phyloP scores from a whole-genome alignment of 495 filamentous ascomycete genomes.

The Penicillium soppii region DNA sequence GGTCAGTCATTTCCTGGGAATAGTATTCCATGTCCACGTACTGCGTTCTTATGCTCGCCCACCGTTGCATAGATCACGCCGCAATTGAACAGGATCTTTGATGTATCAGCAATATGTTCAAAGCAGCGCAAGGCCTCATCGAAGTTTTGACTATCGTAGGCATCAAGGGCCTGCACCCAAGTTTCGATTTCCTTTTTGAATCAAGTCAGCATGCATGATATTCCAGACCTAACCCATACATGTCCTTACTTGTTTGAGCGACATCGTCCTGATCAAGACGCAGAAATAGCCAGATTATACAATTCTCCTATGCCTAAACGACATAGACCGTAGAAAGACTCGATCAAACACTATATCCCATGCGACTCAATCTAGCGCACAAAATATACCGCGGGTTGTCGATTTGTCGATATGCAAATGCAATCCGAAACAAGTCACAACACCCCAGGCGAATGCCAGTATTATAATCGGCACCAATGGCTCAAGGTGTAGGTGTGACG shows the following conservation, averaged over 20 bases:
- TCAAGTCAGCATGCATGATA: conserved; percentile 14
- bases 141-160: conserved; percentile 96
- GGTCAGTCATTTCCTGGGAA: background rate
- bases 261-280: conserved; percentile 23
- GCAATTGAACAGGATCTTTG: conserved; percentile 98
- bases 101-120: conserved; percentile 86
- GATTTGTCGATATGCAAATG: background rate
- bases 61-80: conserved; percentile 97
- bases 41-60: conserved; percentile 94
- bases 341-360: conserved; percentile 1
- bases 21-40: conserved; percentile 47
- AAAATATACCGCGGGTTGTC: background rate
- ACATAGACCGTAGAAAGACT: background rate
- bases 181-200: conserved; percentile 89
- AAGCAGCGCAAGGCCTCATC: conserved; percentile 82
- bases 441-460: conserved; percentile 2
- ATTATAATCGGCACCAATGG: conserved; percentile 12
- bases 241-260: conserved; percentile 41
- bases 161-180: conserved; percentile 88
- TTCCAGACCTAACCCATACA: background rate
- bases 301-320: background rate
- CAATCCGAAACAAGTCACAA: background rate
- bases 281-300: background rate
- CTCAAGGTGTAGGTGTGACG: conserved; percentile 9
- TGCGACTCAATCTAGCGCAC: conserved; percentile 5